Percentiles rank a stretch among this genome's conserved stretches.
Evolutionary conservation across 2,329 filamentous ascomycete species (phyloP).

Genomic region (Aspergillus intermedius): DNA sequence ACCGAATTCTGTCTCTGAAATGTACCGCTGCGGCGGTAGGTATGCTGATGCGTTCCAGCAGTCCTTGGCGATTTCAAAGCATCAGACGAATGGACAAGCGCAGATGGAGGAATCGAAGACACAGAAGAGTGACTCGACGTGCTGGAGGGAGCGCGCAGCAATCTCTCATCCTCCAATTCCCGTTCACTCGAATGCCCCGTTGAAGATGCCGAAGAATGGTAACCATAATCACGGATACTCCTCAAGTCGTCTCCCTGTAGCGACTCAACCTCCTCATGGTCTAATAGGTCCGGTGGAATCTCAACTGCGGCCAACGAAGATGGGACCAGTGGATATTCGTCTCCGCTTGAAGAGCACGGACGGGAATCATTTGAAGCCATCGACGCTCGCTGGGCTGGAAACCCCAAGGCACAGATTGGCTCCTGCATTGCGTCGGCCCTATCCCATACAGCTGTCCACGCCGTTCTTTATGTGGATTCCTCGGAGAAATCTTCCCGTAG

Average conservation of each 20-base stretch:
- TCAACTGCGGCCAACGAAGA: background rate
- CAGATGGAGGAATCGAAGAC: constrained; percentile 36
- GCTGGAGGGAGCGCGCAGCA: constrained; percentile 20
- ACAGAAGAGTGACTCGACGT: constrained; percentile 36
- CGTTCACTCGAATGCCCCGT: constrained; percentile 20
- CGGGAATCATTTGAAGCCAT: background rate
- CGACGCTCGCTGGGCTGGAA: background rate
- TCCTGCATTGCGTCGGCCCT: background rate
- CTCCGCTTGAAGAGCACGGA: background rate
- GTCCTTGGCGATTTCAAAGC: constrained; percentile 16
- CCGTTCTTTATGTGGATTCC: background rate
- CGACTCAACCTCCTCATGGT: constrained; percentile 6
- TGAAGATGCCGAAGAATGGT: constrained; percentile 30
- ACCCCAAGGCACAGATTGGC: background rate
- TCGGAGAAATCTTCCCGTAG: background rate
- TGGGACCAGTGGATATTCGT: background rate
- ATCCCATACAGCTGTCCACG: background rate
- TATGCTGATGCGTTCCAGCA: constrained; percentile 13
- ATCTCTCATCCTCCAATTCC: constrained; percentile 22
- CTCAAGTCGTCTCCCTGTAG: constrained; percentile 14
- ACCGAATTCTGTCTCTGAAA: constrained; percentile 43
- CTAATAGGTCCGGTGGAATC: background rate
- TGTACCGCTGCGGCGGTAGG: constrained; percentile 29
- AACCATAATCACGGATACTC: constrained; percentile 21
- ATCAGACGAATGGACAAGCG: constrained; percentile 27